Conservation (phyloP, 768 basidiomycete species). For the Dentipellis sp. region DNA sequence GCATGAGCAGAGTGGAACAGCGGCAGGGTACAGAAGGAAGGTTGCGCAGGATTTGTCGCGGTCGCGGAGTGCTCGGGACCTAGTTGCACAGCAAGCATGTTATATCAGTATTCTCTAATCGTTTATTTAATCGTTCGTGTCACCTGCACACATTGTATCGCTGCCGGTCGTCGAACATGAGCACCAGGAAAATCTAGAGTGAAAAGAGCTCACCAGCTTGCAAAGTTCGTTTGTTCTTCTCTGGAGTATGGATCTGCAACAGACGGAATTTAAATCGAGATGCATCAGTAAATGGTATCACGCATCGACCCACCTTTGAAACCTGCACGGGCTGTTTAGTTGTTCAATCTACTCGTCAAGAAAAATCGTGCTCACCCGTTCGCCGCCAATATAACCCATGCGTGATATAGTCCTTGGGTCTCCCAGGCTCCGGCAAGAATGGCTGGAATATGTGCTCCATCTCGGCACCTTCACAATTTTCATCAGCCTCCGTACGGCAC, state of each 20-base stretch:
- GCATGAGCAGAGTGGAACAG: slow-evolving; percentile 35
- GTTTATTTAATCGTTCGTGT: not conserved
- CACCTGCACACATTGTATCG: slow-evolving; percentile 44
- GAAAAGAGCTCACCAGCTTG: slow-evolving; percentile 34
- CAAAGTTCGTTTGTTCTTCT: slow-evolving; percentile 44
- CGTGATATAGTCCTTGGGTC: slow-evolving; percentile 43
- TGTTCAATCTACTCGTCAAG: not conserved
- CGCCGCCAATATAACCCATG: slow-evolving; percentile 50
- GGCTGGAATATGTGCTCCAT: slow-evolving; percentile 34
- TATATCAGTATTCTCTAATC: not conserved
- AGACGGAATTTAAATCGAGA: not conserved
- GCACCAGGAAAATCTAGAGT: not conserved
- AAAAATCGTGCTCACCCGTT: slow-evolving; percentile 30
- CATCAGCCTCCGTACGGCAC: slow-evolving; percentile 33
- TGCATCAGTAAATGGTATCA: not conserved
- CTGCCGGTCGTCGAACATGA: slow-evolving; percentile 16
- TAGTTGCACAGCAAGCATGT: slow-evolving; percentile 13
- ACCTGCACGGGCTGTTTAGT: slow-evolving; percentile 22
- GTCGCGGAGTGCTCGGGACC: slow-evolving; percentile 41
- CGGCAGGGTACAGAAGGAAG: slow-evolving; percentile 46
- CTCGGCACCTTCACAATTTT: slow-evolving; percentile 33
- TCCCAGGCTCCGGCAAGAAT: slow-evolving; percentile 36
- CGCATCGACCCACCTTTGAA: slow-evolving; percentile 37
- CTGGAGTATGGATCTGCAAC: slow-evolving; percentile 46
- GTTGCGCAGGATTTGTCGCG: slow-evolving; percentile 28